A percentile compares a stretch with the other conserved stretches of the same genome.
These are phyloP conservation scores for Gossypium aridum DNA, from an alignment of 441 rosid species.

Conservation along the genomic window DNA sequence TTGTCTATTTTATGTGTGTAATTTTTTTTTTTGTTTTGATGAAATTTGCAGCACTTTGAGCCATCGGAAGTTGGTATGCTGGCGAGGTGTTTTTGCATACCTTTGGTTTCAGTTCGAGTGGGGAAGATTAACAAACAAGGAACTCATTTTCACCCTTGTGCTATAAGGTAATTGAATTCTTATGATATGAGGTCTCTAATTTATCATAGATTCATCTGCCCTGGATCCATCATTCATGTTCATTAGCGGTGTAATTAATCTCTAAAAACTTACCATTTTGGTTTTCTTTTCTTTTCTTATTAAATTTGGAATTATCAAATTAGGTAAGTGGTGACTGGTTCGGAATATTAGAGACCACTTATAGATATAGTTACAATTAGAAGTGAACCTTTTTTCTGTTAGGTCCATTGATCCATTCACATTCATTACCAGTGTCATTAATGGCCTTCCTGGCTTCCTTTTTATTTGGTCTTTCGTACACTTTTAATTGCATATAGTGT, in stretches of 20 bases:
- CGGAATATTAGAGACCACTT: not conserved
- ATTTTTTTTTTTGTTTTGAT: not conserved
- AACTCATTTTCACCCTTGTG: conserved; percentile 52
- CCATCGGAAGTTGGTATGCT: conserved; percentile 82
- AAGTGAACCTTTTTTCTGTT: not conserved
- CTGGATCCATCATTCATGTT: conserved; percentile 13
- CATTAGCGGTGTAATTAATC: not conserved
- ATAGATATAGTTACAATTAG: not conserved
- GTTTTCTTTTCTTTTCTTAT: not conserved
- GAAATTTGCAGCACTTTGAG: conserved; percentile 57
- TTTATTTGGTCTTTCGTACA: not conserved
- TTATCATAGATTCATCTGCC: not conserved
- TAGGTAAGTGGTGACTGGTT: not conserved
- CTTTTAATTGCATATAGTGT: not conserved
- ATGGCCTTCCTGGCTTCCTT: not conserved
- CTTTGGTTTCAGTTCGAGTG: conserved; percentile 82
- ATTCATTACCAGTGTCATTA: not conserved
- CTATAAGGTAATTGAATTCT: conserved; percentile 46
- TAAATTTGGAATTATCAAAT: conserved; percentile 1
- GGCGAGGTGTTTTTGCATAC: conserved; percentile 88
- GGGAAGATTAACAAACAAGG: conserved; percentile 81
- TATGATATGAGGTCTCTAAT: not conserved
- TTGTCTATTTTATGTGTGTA: not conserved
- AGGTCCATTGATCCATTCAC: not conserved
- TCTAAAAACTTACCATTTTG: not conserved